Conservation (phyloP, 1,139 yeast genomes). For the Taphrina pruni region DNA sequence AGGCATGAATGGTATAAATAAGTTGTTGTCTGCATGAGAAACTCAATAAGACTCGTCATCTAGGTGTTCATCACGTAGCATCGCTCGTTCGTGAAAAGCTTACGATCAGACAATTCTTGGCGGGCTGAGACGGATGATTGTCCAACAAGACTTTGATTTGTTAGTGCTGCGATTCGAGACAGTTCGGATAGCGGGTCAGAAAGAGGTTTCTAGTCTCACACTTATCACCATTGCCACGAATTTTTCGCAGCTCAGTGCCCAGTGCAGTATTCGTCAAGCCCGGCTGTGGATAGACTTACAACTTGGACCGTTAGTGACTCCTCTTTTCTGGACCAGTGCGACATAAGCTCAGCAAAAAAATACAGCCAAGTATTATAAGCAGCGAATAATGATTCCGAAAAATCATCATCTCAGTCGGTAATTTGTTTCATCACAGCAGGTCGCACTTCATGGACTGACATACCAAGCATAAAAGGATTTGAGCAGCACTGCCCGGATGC, state of each 20-base stretch:
- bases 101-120: neutral
- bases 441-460: neutral
- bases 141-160: neutral
- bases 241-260: constrained; percentile 39
- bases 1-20: constrained; percentile 42
- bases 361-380: constrained; percentile 41
- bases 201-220: constrained; percentile 41
- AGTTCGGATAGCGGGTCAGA: constrained; percentile 23
- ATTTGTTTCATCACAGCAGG: constrained; percentile 37
- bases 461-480: too few relatives aligned
- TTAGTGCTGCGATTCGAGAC: neutral
- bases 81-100: constrained; percentile 7
- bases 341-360: constrained; percentile 39
- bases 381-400: constrained; percentile 17
- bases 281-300: constrained; percentile 3
- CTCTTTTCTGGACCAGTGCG: neutral
- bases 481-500: too few relatives aligned
- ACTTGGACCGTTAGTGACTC: neutral
- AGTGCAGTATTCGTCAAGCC: constrained; percentile 41
- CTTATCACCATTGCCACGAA: constrained; percentile 33
- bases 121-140: too few relatives aligned
- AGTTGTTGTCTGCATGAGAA: constrained; percentile 40
- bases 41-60: constrained; percentile 42
- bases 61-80: constrained; percentile 30
- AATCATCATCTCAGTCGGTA: constrained; percentile 37